These are phyloP conservation scores for Fusarium piperis DNA, from an alignment of 2,329 filamentous ascomycete species.

Conservation along the genomic window DNA sequence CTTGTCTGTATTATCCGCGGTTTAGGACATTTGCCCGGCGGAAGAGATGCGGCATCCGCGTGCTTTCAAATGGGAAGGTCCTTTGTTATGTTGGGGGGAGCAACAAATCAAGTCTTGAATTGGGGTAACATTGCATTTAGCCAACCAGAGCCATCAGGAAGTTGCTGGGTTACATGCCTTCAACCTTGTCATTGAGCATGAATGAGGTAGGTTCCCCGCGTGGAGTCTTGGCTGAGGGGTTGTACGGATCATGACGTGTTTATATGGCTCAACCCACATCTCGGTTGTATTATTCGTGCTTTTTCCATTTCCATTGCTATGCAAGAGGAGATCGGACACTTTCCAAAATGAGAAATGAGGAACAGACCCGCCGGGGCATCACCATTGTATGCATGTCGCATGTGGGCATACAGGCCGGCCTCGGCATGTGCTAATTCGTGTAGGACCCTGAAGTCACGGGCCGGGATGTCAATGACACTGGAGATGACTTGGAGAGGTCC, in stretches of 20 bases:
- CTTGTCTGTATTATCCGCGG: not conserved
- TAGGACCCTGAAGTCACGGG: not conserved
- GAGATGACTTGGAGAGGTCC: slow-evolving; percentile 11
- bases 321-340: too few relatives aligned
- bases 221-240: not conserved
- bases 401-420: not conserved
- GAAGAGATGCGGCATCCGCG: not conserved
- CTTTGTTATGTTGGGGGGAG: not conserved
- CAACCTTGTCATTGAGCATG: not conserved
- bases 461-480: not conserved
- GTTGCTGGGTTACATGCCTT: not conserved
- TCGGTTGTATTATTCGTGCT: not conserved
- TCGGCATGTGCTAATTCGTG: not conserved
- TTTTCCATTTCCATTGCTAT: not conserved
- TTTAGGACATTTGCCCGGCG: not conserved
- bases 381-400: not conserved
- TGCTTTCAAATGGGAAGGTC: not conserved
- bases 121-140: not conserved
- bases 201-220: not conserved
- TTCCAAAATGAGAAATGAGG: not conserved
- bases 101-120: not conserved
- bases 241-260: not conserved
- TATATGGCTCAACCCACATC: not conserved
- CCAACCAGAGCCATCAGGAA: not conserved
- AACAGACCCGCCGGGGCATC: slow-evolving; percentile 7